Evolutionary conservation across 257 asterid genomes (phyloP), one percentile per base, ranked within the genome.

Genomic region (Rehmannia glutinosa): DNA sequence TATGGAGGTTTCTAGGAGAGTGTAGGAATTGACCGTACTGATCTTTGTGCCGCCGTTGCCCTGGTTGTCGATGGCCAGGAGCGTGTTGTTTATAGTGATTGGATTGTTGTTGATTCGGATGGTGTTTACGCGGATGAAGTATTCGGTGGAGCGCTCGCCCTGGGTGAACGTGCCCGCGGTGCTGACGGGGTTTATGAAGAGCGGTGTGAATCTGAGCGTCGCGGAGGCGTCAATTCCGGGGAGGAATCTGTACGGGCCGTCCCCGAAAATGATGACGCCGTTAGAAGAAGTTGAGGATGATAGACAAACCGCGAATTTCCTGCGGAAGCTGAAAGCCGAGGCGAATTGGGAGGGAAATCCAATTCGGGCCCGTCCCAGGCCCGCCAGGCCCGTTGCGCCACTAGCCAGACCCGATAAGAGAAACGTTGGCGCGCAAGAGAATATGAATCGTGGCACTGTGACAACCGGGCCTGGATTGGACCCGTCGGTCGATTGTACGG

Each of bases 11-110:
- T 88, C 83, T 5, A 88, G 43, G 0, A 81, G 75, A 0, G 96
- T 88, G 71, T 85, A 88, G 0, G 79, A 76, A 6, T 81, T 70
- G 33, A 87, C 87, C 0, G 89, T 87, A 66, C 93, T 87, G 70
- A 90, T 85, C 17, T 85, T 90, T 0, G 91, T 85, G 0, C 91
- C 88, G 1, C 94, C 94, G 42, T 77, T 66, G 3, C 95, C 91
- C 1, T 83, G 61, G 17, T 65, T 35, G 51, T 86, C 81, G 57
- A 89, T 78, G 2, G 66, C 54, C 1, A 87, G 58, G 8, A 85
- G 76, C 0, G 84, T 73, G 6, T 62, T 43, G 64, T 87, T 85
- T 27, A 87, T 43, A 0, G 83, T 2, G 21, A 87, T 73, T 0
- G 67, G 59, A n/a, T n/a, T 52, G 38, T 56, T 61, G 70, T 85